Percentiles rank a stretch among this genome's conserved stretches.
phyloP scores from a whole-genome alignment of 2,329 filamentous ascomycete genomes.

The Cylindrodendrum hubeiense region DNA sequence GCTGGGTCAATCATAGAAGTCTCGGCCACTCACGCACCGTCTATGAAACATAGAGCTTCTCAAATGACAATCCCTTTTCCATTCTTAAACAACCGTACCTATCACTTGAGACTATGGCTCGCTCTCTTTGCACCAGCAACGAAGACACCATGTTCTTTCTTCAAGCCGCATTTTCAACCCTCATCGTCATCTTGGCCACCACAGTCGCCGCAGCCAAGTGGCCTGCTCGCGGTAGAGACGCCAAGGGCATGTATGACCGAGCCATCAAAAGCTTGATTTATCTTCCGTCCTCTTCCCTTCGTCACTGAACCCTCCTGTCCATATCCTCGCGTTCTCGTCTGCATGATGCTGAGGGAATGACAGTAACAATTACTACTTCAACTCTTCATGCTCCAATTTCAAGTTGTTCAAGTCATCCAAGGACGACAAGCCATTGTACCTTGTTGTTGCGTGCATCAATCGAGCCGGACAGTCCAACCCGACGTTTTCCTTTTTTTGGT shows the following conservation, averaged over 20 bases:
- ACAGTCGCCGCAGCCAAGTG: neutral
- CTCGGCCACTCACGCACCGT: no score
- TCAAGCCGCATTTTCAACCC: neutral
- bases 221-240: no score
- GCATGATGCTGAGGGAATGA: neutral
- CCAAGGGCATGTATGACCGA: no score
- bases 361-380: neutral
- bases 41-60: no score
- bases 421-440: neutral
- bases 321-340: no score
- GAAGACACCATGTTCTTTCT: neutral
- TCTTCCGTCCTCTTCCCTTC: neutral
- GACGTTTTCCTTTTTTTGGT: no score
- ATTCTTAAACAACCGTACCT: neutral
- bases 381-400: neutral
- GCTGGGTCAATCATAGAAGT: no score
- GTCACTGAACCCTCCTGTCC: neutral
- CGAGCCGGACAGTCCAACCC: neutral
- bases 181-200: neutral
- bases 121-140: neutral
- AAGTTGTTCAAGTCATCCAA: neutral
- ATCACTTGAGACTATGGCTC: neutral
- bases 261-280: no score
- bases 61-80: neutral
- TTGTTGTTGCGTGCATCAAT: neutral